These are phyloP conservation scores for Tetrapyrgos nigripes DNA, from an alignment of 1,284 basidiomycete genomes.

Conservation along the genomic window DNA sequence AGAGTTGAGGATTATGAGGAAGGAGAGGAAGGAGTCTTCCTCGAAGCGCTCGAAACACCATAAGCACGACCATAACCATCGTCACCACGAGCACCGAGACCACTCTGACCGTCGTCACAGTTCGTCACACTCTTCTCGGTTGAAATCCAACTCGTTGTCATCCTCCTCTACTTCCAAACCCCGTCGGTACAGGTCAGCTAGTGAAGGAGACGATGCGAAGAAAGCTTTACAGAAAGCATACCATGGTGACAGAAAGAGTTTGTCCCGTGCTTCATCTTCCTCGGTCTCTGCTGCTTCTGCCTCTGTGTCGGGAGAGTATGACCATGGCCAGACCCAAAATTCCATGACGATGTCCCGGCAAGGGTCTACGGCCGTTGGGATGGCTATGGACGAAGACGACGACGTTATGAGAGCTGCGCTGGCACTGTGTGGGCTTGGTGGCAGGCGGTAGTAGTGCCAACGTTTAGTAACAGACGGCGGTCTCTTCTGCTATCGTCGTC, in stretches of 20 bases:
- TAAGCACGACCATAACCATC: no score
- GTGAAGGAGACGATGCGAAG: neutral
- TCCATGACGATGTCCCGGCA: slow-evolving; percentile 23
- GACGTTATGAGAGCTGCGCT: slow-evolving; percentile 65
- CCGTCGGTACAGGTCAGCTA: neutral
- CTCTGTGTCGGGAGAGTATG: neutral
- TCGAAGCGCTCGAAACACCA: no score
- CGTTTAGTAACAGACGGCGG: no score
- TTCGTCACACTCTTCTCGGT: no score
- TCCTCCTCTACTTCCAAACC: no score
- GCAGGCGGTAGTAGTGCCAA: slow-evolving; percentile 19
- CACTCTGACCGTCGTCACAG: no score
- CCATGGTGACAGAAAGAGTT: neutral
- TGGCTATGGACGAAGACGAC: slow-evolving; percentile 56
- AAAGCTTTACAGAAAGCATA: neutral
- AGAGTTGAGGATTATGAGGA: neutral
- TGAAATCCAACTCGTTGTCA: no score
- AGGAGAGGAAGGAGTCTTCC: neutral
- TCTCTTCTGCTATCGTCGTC: no score
- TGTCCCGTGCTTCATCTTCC: no score
- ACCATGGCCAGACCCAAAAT: slow-evolving; percentile 13
- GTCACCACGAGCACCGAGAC: no score
- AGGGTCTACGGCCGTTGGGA: no score
- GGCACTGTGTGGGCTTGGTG: slow-evolving; percentile 64
- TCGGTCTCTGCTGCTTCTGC: neutral